Percentiles rank a stretch among this genome's conserved stretches.
Conservation (phyloP, 2,329 filamentous ascomycete genomes). For the Monosporascus ibericus region DNA sequence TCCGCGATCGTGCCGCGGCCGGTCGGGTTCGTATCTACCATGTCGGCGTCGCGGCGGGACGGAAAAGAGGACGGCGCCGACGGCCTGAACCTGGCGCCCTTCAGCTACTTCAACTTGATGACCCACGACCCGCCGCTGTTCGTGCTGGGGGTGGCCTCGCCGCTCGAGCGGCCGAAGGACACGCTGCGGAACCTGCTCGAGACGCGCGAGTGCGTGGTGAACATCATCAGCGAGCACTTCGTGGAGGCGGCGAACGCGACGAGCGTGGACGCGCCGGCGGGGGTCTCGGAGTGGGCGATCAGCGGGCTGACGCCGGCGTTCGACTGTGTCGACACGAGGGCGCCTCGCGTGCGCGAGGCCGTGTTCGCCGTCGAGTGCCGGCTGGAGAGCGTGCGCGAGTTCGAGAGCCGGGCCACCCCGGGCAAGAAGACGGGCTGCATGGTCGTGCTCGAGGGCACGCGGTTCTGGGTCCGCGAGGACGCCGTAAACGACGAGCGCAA, state of each 20-base stretch:
- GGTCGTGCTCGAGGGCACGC: conserved; percentile 73
- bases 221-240: conserved; percentile 80
- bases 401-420: conserved; percentile 62
- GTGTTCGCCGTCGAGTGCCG: conserved; percentile 79
- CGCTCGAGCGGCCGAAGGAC: conserved; percentile 61
- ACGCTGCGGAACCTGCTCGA: conserved; percentile 68
- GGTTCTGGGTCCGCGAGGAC: conserved; percentile 87
- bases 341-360: conserved; percentile 72
- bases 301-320: conserved; percentile 67
- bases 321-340: conserved; percentile 58
- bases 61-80: conserved; percentile 33
- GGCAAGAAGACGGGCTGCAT: conserved; percentile 72
- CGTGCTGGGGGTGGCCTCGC: conserved; percentile 46
- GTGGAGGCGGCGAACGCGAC: conserved; percentile 84
- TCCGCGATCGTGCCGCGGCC: conserved; percentile 77
- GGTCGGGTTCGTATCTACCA: conserved; percentile 58
- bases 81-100: conserved; percentile 72
- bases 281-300: conserved; percentile 72
- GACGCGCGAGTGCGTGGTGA: conserved; percentile 72
- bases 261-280: conserved; percentile 70
- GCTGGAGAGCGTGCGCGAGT: conserved; percentile 69
- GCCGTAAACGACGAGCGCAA: conserved; percentile 73
- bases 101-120: conserved; percentile 79
- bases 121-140: conserved; percentile 85
- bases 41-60: conserved; percentile 39